Evolutionary conservation across 306 rosid genomes (phyloP).

Genomic region (Pterocarpus santalinus): DNA sequence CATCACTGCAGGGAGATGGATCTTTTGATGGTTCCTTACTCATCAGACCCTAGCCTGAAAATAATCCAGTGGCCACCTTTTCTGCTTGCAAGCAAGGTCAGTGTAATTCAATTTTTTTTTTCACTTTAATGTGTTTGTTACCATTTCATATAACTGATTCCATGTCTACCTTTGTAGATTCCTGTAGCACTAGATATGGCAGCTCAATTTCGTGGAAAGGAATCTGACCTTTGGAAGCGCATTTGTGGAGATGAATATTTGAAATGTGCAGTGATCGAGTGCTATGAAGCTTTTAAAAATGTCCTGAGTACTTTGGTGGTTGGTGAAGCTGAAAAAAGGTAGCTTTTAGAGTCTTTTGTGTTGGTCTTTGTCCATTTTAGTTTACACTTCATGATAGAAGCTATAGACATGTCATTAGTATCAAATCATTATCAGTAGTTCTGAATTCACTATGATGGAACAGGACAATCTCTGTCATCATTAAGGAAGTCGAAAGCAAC

Average conservation of each 20-base stretch:
- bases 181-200: constrained; percentile 97
- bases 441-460: constrained; percentile 53
- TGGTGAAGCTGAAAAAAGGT: constrained; percentile 95
- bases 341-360: constrained; percentile 37
- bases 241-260: constrained; percentile 90
- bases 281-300: constrained; percentile 85
- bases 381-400: constrained; percentile 35
- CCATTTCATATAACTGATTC: constrained; percentile 47
- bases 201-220: constrained; percentile 84
- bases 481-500: constrained; percentile 86
- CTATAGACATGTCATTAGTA: constrained; percentile 31
- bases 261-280: constrained; percentile 95
- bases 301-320: constrained; percentile 73
- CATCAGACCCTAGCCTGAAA: constrained; percentile 87
- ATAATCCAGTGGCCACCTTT: constrained; percentile 99
- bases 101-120: constrained; percentile 37
- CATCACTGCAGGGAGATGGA: constrained; percentile 93
- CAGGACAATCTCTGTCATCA: constrained; percentile 87
- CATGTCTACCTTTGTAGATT: constrained; percentile 66
- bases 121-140: constrained; percentile 19
- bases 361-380: constrained; percentile 40
- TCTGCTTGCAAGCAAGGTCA: constrained; percentile 98
- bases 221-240: constrained; percentile 94
- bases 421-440: constrained; percentile 30
- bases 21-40: constrained; percentile 90